Evolutionary conservation across 306 rosid genomes (phyloP), one percentile per base, ranked within the genome.

Genomic region (Dalbergia oliveri): DNA sequence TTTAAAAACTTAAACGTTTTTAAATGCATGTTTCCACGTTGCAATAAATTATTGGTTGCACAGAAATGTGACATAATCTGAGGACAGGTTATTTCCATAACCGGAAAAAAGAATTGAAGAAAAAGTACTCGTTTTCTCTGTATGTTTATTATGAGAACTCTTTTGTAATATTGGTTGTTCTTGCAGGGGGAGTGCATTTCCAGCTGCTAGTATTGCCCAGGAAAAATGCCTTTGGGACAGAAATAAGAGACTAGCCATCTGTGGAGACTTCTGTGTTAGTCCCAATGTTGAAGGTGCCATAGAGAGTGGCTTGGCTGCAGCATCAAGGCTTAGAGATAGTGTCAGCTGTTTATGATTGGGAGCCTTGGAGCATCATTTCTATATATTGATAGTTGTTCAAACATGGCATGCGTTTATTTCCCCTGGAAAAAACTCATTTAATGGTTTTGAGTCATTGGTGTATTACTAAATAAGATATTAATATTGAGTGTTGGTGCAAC

Each of bases 161-260:
- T 50, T 35, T 19, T 69, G 61, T 62, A 49, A 73, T 60, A 14
- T 43, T 76, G 81, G 74, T 76, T 66, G 81, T 15, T 61, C 43
- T 85, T 80, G 39, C n/a, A 91, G 99, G 97, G 99, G 95, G 56
- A 87, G 97, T 79, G 95, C 97, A 49, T 93, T 94, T 88, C 99
- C 99, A 37, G 94, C 76, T 62, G 82, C 88, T 43, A 90, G 92
- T 85, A 71, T 94, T 77, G 95, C 95, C 23, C 75, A 85, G 74
- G 90, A 91, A 62, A 94, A 89, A 82, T 94, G 97, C 75, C 86
- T 93, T 53, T 94, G 95, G 95, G 92, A 94, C 81, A 86, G 70
- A 81, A 86, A 78, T 85, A 91, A 90, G 95, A 88, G 82, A 76
- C 75, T 94, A 31, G 97, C 93, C 31, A 75, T 94, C 54, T 90